These are phyloP conservation scores for Aspergillus tubingensis DNA, from an alignment of 2,329 filamentous ascomycete genomes.

Conservation along the genomic window DNA sequence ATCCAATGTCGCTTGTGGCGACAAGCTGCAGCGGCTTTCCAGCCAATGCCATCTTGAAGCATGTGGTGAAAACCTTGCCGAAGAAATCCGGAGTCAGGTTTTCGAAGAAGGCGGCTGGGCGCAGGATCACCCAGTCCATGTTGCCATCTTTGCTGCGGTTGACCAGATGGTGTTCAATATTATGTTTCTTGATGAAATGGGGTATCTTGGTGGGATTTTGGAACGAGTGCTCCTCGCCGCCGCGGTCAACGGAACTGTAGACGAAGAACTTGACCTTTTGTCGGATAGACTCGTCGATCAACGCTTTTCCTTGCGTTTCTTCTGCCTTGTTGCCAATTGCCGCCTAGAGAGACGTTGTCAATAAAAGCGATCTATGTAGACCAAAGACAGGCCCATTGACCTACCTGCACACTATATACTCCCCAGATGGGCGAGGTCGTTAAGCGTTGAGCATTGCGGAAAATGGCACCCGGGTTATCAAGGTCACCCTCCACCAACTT, in stretches of 20 bases:
- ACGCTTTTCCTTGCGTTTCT: not conserved
- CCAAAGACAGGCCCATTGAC: not conserved
- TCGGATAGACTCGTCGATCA: slow-evolving; percentile 48
- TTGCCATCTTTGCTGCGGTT: slow-evolving; percentile 38
- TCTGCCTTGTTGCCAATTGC: not conserved
- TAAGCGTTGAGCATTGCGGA: slow-evolving; percentile 46
- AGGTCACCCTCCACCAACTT: slow-evolving; percentile 61
- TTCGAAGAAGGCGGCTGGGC: slow-evolving; percentile 67
- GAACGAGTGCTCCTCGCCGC: slow-evolving; percentile 56
- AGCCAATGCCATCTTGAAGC: slow-evolving; percentile 43
- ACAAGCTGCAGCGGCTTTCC: slow-evolving; percentile 49
- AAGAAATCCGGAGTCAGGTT: slow-evolving; percentile 51
- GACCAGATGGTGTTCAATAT: slow-evolving; percentile 64
- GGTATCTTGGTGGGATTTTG: slow-evolving; percentile 58
- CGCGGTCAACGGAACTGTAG: slow-evolving; percentile 64
- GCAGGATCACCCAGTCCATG: slow-evolving; percentile 64
- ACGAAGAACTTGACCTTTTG: slow-evolving; percentile 62
- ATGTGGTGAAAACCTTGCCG: slow-evolving; percentile 51
- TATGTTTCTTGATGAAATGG: slow-evolving; percentile 64
- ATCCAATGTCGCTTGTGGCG: slow-evolving; percentile 53
- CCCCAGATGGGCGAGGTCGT: slow-evolving; percentile 54
- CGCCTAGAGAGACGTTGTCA: not conserved
- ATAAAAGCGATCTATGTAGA: not conserved
- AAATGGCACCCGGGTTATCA: slow-evolving; percentile 53
- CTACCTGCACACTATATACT: slow-evolving; percentile 63